These are phyloP conservation scores for Didymella keratinophila DNA, from an alignment of 2,329 filamentous ascomycete species.

Conservation along the genomic window DNA sequence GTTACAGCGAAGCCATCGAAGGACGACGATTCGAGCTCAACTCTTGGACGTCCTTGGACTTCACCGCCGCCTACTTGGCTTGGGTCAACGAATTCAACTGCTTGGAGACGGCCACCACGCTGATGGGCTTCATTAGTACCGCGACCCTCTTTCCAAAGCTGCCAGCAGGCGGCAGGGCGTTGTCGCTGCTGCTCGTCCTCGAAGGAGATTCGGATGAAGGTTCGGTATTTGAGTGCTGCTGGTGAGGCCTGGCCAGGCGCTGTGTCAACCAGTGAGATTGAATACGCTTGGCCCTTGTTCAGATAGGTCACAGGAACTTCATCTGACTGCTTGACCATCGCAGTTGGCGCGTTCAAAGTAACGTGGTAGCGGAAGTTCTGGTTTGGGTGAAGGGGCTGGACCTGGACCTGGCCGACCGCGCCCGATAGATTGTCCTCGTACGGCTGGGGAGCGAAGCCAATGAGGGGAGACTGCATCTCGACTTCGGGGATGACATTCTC, in stretches of 20 bases:
- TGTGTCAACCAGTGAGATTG: constrained; percentile 83
- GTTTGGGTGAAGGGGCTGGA: constrained; percentile 46
- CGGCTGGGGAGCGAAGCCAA: constrained; percentile 63
- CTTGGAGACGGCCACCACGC: constrained; percentile 87
- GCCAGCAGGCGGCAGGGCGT: constrained; percentile 84
- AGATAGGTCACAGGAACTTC: constrained; percentile 98
- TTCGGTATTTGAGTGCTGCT: constrained; percentile 78
- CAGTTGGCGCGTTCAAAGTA: constrained; percentile 90
- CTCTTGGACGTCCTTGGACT: constrained; percentile 54
- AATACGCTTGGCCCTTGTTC: constrained; percentile 96
- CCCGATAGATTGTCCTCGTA: constrained; percentile 58
- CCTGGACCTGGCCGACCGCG: constrained; percentile 27
- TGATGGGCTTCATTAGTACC: constrained; percentile 97
- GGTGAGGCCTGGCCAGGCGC: constrained; percentile 63
- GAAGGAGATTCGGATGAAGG: constrained; percentile 93
- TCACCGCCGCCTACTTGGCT: constrained; percentile 63
- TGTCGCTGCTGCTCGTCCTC: constrained; percentile 93
- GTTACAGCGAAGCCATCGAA: constrained; percentile 94
- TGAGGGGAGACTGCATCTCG: constrained; percentile 68
- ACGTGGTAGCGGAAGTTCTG: constrained; percentile 78
- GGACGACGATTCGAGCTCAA: constrained; percentile 68
- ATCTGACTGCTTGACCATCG: constrained; percentile 88
- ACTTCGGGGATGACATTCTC: constrained; percentile 62
- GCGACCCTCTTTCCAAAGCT: constrained; percentile 93
- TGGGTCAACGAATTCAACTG: constrained; percentile 88